Conservation (phyloP, 176 grass and related monocot species). For the Thinopyrum elongatum region DNA sequence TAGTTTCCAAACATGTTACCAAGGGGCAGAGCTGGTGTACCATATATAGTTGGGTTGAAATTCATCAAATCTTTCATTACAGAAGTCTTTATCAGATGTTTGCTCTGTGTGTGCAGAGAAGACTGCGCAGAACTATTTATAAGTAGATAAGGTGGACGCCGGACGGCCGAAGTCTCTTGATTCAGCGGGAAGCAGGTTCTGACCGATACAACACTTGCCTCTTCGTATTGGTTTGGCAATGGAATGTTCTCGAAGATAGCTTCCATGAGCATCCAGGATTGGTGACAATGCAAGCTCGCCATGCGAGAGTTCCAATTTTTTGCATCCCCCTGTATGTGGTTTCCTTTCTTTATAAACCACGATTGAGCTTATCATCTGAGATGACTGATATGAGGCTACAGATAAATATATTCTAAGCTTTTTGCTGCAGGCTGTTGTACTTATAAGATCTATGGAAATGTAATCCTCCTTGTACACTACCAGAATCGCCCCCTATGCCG, state of each 20-base stretch:
- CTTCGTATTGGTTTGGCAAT: too few relatives aligned
- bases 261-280: not conserved
- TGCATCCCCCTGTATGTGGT: not conserved
- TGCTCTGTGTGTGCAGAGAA: not conserved
- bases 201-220: too few relatives aligned
- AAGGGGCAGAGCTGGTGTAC: too few relatives aligned
- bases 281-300: too few relatives aligned
- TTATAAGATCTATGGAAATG: not conserved
- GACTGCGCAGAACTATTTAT: too few relatives aligned
- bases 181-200: too few relatives aligned
- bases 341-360: not conserved
- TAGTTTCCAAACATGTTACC: too few relatives aligned
- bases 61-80: too few relatives aligned
- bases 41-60: too few relatives aligned
- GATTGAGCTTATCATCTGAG: not conserved
- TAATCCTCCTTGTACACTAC: not conserved
- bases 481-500: too few relatives aligned
- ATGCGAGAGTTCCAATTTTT: not conserved
- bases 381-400: not conserved
- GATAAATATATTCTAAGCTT: too few relatives aligned
- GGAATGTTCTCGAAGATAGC: constrained; percentile 5
- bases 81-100: not conserved
- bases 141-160: not conserved
- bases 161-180: too few relatives aligned
- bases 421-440: not conserved